These are phyloP conservation scores for Basidiobolus meristosporus DNA, from an alignment of 371 early-diverging fungal species.

Conservation along the genomic window DNA sequence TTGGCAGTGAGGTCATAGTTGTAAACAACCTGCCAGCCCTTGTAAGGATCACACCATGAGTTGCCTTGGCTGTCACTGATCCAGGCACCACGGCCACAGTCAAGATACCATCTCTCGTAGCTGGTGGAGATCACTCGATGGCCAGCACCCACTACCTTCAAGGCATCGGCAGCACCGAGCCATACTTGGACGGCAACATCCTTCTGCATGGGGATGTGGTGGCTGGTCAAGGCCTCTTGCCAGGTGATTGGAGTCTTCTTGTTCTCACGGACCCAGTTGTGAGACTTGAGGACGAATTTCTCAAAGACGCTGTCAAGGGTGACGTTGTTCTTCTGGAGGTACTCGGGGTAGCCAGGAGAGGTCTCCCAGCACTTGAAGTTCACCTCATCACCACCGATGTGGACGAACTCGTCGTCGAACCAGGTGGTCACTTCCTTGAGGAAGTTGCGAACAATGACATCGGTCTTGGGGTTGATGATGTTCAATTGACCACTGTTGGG, in stretches of 20 bases:
- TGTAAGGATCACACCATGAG: conserved; percentile 64
- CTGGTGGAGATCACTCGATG: conserved; percentile 29
- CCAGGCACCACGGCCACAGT: conserved; percentile 48
- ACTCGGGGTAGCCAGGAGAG: conserved; percentile 10
- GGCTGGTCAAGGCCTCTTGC: conserved; percentile 29
- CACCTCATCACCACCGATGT: conserved; percentile 63
- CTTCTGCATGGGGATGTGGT: conserved; percentile 16
- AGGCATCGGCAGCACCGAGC: conserved; percentile 19
- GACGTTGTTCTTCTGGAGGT: conserved; percentile 9
- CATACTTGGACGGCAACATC: conserved; percentile 31
- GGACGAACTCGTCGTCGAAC: conserved; percentile 48
- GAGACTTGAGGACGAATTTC: conserved; percentile 8
- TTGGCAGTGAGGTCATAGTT: conserved; percentile 26
- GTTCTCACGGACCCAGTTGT: conserved; percentile 8
- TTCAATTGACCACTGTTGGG: conserved; percentile 61
- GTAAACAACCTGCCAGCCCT: conserved; percentile 66
- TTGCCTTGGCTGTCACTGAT: no score
- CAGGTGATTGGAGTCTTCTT: conserved; percentile 26
- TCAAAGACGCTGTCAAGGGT: conserved; percentile 8
- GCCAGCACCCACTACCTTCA: conserved; percentile 20
- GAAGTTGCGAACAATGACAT: conserved; percentile 30
- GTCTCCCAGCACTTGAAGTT: conserved; percentile 48
- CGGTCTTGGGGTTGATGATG: conserved; percentile 26
- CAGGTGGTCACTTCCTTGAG: conserved; percentile 28
- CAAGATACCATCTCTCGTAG: conserved; percentile 41